phyloP scores from a whole-genome alignment of 176 grass and related monocot genomes.

The Avena insularis region DNA sequence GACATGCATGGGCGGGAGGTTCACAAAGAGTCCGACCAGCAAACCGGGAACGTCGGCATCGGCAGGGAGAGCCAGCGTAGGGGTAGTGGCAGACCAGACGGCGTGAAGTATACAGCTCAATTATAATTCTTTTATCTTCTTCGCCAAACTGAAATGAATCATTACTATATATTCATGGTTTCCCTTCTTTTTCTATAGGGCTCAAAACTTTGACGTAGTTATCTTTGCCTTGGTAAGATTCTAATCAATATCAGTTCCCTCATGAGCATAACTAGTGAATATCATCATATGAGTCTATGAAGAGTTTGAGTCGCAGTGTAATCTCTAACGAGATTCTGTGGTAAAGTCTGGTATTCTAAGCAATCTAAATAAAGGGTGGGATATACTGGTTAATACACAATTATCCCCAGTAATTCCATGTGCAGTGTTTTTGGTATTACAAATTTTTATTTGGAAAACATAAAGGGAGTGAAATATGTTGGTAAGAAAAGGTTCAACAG shows the following conservation, averaged over 20 bases:
- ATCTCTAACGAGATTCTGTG: not conserved
- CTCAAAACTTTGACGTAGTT: not conserved
- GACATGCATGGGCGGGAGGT: no score
- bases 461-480: not conserved
- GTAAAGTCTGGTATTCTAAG: not conserved
- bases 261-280: slow-evolving; percentile 36
- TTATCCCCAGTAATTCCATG: slow-evolving; percentile 17
- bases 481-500: not conserved
- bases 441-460: slow-evolving; percentile 16
- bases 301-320: not conserved
- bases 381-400: not conserved
- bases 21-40: no score
- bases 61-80: no score
- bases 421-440: slow-evolving; percentile 17
- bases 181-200: slow-evolving; percentile 16
- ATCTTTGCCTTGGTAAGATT: not conserved
- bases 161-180: slow-evolving; percentile 9
- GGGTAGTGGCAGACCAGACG: no score
- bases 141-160: not conserved
- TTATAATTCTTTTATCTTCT: no score
- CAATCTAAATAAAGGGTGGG: slow-evolving; percentile 9
- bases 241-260: slow-evolving; percentile 28
- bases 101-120: no score
- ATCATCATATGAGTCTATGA: slow-evolving; percentile 4
- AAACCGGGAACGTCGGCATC: no score